phyloP scores from a whole-genome alignment of 2,329 filamentous ascomycete genomes.

The Microsporum ferrugineum region DNA sequence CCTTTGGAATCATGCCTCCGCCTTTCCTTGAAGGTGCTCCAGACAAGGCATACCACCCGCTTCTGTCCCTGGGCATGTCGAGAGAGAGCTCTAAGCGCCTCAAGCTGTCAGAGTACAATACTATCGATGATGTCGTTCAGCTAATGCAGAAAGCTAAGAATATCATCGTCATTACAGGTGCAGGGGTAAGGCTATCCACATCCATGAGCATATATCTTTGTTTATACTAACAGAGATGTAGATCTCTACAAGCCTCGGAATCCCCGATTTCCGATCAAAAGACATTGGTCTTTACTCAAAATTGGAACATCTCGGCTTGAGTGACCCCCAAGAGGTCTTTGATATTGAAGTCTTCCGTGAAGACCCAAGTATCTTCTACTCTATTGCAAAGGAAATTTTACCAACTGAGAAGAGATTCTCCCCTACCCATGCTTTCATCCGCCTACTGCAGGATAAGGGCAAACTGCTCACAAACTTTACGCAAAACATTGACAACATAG shows the following conservation, averaged over 20 bases:
- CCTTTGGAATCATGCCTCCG: conserved; percentile 68
- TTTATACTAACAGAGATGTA: conserved; percentile 15
- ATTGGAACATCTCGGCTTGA: conserved; percentile 62
- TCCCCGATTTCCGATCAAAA: conserved; percentile 92
- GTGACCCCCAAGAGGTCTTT: conserved; percentile 89
- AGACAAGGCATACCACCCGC: conserved; percentile 64
- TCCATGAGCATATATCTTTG: not conserved
- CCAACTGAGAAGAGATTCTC: conserved; percentile 70
- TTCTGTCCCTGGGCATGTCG: conserved; percentile 66
- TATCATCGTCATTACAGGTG: conserved; percentile 87
- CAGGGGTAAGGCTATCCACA: conserved; percentile 45
- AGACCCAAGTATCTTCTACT: conserved; percentile 84
- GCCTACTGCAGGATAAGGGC: conserved; percentile 70
- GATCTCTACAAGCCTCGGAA: conserved; percentile 92
- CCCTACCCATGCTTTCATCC: conserved; percentile 89
- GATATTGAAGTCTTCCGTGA: conserved; percentile 78
- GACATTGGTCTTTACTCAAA: conserved; percentile 84
- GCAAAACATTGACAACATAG: conserved; percentile 96
- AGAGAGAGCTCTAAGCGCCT: conserved; percentile 71
- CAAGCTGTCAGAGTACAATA: conserved; percentile 71
- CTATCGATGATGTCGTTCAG: conserved; percentile 72
- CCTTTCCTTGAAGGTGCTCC: conserved; percentile 57
- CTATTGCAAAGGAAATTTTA: conserved; percentile 79
- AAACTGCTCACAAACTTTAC: conserved; percentile 96
- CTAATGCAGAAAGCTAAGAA: conserved; percentile 65